A percentile compares a stretch with the other conserved stretches of the same genome.
Evolutionary conservation across 345 rosid genomes (phyloP).

Genomic region (Erysimum cheiranthoides): DNA sequence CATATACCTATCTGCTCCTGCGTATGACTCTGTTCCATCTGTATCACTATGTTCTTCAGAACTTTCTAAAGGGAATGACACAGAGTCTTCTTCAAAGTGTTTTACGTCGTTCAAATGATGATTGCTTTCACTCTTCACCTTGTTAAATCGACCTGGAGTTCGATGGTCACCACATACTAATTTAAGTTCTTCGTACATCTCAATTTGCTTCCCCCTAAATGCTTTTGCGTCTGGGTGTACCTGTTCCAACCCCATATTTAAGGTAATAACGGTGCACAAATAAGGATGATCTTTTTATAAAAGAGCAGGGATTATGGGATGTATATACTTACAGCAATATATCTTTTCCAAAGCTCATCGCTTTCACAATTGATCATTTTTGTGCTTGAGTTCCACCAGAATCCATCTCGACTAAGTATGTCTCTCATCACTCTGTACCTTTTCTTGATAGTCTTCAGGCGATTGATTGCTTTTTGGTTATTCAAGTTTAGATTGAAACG

Average conservation of each 20-base stretch:
- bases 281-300: neutral
- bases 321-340: slow-evolving; percentile 60
- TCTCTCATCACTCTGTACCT: slow-evolving; percentile 79
- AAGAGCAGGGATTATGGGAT: neutral
- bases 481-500: slow-evolving; percentile 73
- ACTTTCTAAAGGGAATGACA: slow-evolving; percentile 65
- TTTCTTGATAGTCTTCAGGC: slow-evolving; percentile 90
- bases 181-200: slow-evolving; percentile 83
- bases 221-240: slow-evolving; percentile 80
- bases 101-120: slow-evolving; percentile 49
- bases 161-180: slow-evolving; percentile 85
- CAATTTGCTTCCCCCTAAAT: slow-evolving; percentile 79
- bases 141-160: slow-evolving; percentile 69
- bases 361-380: slow-evolving; percentile 71
- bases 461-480: slow-evolving; percentile 82
- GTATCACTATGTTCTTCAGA: slow-evolving; percentile 71
- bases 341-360: slow-evolving; percentile 88
- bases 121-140: slow-evolving; percentile 61
- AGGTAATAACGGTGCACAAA: neutral
- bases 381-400: slow-evolving; percentile 73
- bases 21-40: slow-evolving; percentile 81
- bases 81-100: slow-evolving; percentile 74
- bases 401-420: slow-evolving; percentile 76
- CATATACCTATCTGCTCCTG: slow-evolving; percentile 55
- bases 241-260: slow-evolving; percentile 49